phyloP scores from a whole-genome alignment of 2,329 filamentous ascomycete genomes.

The Colletotrichum tabaci region DNA sequence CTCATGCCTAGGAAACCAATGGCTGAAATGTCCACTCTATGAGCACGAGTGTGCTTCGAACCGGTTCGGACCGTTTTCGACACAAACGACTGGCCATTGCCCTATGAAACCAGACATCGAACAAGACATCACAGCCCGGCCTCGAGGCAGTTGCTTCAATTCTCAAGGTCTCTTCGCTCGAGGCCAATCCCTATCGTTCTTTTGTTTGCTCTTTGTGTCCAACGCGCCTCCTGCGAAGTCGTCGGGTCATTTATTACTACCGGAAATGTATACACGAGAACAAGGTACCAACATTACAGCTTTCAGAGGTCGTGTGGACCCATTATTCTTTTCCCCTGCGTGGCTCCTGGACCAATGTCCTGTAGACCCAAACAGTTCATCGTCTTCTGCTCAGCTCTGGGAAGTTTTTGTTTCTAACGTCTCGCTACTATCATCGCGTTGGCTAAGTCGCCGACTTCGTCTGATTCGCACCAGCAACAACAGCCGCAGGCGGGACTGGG shows the following conservation, averaged over 20 bases:
- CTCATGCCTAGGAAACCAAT: too few relatives aligned
- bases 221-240: neutral
- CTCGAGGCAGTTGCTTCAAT: neutral
- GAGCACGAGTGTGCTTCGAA: neutral
- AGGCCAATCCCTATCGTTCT: neutral
- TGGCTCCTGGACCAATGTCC: neutral
- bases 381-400: neutral
- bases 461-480: constrained; percentile 15
- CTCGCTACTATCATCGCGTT: neutral
- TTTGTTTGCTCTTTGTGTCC: neutral
- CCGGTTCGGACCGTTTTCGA: neutral
- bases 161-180: neutral
- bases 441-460: neutral
- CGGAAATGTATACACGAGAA: neutral
- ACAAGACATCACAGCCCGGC: neutral
- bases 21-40: neutral
- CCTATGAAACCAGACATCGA: neutral
- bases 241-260: neutral
- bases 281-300: neutral
- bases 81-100: neutral
- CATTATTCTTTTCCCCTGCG: neutral
- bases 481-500: constrained; percentile 10
- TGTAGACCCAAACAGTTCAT: neutral
- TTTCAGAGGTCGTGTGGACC: neutral
- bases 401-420: neutral